These are phyloP conservation scores for Ceratorhiza oryzae-sativae DNA, from an alignment of 1,284 basidiomycete genomes.

Conservation along the genomic window DNA sequence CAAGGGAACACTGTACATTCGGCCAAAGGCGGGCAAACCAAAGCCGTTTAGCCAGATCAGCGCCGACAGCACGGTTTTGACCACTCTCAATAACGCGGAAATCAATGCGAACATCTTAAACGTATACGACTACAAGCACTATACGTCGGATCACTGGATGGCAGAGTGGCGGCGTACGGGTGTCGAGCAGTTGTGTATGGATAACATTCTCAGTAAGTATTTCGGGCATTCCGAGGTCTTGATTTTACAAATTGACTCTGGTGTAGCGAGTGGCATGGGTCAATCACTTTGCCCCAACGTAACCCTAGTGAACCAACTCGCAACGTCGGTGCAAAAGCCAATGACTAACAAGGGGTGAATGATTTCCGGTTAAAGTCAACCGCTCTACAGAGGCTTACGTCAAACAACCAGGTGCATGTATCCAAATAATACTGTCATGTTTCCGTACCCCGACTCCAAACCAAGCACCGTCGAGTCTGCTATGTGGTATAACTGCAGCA, in stretches of 20 bases:
- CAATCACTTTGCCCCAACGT: slow-evolving; percentile 17
- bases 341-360: slow-evolving; percentile 26
- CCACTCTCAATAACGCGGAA: slow-evolving; percentile 19
- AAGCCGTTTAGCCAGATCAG: slow-evolving; percentile 30
- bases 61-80: background rate
- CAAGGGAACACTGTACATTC: slow-evolving; percentile 27
- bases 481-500: slow-evolving; percentile 19
- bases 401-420: slow-evolving; percentile 1
- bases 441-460: slow-evolving; percentile 29
- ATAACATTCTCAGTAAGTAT: slow-evolving; percentile 33
- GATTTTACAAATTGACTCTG: no score
- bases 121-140: slow-evolving; percentile 36
- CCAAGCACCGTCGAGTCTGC: slow-evolving; percentile 1
- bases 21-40: slow-evolving; percentile 4
- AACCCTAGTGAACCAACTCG: slow-evolving; percentile 7
- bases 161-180: slow-evolving; percentile 21
- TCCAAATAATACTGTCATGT: slow-evolving; percentile 19
- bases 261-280: slow-evolving; percentile 26
- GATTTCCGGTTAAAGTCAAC: background rate
- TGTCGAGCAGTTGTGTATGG: slow-evolving; percentile 37
- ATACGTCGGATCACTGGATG: slow-evolving; percentile 34
- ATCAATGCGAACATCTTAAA: slow-evolving; percentile 8
- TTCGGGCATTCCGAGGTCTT: no score
- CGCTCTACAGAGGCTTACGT: no score
- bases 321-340: slow-evolving; percentile 4